Conservation (phyloP, 2,329 filamentous ascomycete genomes). For the Rhynchosporium secalis region DNA sequence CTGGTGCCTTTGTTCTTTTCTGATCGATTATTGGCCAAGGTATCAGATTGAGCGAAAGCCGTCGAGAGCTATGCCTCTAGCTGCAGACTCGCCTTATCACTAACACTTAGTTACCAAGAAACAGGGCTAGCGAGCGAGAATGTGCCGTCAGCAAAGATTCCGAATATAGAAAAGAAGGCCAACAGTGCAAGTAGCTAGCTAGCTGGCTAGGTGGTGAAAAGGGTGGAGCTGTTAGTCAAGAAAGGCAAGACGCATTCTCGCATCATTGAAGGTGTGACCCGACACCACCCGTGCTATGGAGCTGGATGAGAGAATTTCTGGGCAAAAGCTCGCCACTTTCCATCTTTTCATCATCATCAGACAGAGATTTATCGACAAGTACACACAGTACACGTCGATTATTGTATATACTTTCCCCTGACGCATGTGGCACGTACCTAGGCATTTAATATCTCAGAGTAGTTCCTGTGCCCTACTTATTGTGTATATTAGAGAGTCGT, state of each 20-base stretch:
- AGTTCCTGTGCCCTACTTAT: no score
- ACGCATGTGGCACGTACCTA: no score
- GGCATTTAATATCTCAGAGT: no score
- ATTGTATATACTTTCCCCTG: no score
- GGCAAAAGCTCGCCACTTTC: slow-evolving; percentile 6
- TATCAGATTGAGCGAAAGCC: background rate
- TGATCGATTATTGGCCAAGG: background rate
- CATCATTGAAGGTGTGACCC: background rate
- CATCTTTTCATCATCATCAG: background rate
- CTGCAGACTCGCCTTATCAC: background rate
- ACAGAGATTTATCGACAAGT: background rate
- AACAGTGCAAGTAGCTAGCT: no score
- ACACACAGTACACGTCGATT: no score
- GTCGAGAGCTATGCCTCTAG: background rate
- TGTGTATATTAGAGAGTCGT: no score
- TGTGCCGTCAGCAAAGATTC: slow-evolving; percentile 2
- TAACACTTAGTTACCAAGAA: background rate
- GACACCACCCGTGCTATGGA: slow-evolving; percentile 2
- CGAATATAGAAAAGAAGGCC: background rate
- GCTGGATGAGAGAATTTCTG: background rate
- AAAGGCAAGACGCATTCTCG: background rate
- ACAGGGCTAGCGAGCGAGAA: background rate
- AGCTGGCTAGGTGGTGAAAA: background rate
- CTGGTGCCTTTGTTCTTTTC: background rate
- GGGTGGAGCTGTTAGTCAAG: background rate